Evolutionary conservation across 2,329 filamentous ascomycete genomes (phyloP).

Genomic region (Penicillium sp.): DNA sequence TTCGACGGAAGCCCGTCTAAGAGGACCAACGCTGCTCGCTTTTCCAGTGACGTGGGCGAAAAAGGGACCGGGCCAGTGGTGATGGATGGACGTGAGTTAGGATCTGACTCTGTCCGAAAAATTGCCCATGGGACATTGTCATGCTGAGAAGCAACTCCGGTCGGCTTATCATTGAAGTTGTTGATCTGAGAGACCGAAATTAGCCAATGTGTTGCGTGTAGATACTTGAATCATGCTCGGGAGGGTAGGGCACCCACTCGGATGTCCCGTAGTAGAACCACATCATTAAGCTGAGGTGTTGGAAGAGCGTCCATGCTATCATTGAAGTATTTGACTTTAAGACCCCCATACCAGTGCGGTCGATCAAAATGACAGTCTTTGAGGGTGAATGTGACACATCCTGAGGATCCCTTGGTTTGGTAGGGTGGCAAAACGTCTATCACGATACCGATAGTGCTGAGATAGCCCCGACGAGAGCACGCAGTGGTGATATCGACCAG

Average conservation of each 20-base stretch:
- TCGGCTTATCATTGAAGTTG: constrained; percentile 20
- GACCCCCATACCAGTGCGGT: constrained; percentile 40
- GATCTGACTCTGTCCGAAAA: constrained; percentile 33
- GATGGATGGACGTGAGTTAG: constrained; percentile 22
- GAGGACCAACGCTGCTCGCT: constrained; percentile 30
- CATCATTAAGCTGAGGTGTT: constrained; percentile 56
- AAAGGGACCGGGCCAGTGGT: constrained; percentile 33
- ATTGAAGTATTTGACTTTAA: constrained; percentile 64
- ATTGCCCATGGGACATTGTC: constrained; percentile 38
- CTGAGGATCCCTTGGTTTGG: constrained; percentile 57
- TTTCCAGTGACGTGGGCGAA: constrained; percentile 33
- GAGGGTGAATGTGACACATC: constrained; percentile 62
- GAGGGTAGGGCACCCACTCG: constrained; percentile 49
- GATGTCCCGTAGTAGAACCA: constrained; percentile 63
- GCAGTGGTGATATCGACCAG: constrained; percentile 53
- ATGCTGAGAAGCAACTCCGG: constrained; percentile 32
- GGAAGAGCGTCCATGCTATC: constrained; percentile 48
- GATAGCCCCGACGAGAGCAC: constrained; percentile 36
- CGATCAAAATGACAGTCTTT: constrained; percentile 58
- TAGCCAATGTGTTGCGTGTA: constrained; percentile 21
- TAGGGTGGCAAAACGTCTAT: constrained; percentile 63
- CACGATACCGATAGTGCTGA: constrained; percentile 71
- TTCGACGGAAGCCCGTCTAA: constrained; percentile 21
- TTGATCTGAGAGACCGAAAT: constrained; percentile 20
- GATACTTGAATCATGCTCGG: constrained; percentile 5